Evolutionary conservation across 257 asterid species (phyloP).

Genomic region (Jacaranda copaia): DNA sequence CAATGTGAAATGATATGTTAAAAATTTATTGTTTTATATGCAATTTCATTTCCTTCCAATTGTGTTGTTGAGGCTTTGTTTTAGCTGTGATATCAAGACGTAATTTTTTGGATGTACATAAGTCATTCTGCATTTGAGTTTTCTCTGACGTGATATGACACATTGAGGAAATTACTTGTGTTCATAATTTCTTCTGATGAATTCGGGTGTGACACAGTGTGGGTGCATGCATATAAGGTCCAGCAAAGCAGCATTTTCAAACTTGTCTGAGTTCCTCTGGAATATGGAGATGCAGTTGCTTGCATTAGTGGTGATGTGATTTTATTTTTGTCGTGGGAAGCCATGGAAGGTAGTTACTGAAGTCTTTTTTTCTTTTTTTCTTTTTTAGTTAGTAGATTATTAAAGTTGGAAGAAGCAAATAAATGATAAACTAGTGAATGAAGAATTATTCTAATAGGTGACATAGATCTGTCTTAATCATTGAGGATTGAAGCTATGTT

Average conservation of each 20-base stretch:
- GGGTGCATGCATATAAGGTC: constrained; percentile 40
- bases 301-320: constrained; percentile 1
- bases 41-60: neutral
- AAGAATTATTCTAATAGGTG: neutral
- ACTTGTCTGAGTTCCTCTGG: constrained; percentile 73
- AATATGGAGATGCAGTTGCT: constrained; percentile 67
- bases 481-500: neutral
- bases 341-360: constrained; percentile 45
- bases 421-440: constrained; percentile 7
- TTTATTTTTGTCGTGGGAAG: constrained; percentile 67
- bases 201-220: neutral
- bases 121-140: neutral
- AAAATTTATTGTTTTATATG: neutral
- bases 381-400: neutral
- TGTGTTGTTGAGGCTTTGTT: neutral
- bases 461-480: neutral
- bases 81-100: neutral
- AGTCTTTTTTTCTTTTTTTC: neutral
- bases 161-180: neutral
- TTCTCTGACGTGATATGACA: neutral
- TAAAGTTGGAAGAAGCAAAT: neutral
- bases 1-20: neutral
- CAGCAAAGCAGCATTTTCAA: constrained; percentile 51
- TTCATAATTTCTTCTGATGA: neutral
- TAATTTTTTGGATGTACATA: neutral